phyloP scores from a whole-genome alignment of 169 alveolate genomes.

The Plasmodium berghei region DNA sequence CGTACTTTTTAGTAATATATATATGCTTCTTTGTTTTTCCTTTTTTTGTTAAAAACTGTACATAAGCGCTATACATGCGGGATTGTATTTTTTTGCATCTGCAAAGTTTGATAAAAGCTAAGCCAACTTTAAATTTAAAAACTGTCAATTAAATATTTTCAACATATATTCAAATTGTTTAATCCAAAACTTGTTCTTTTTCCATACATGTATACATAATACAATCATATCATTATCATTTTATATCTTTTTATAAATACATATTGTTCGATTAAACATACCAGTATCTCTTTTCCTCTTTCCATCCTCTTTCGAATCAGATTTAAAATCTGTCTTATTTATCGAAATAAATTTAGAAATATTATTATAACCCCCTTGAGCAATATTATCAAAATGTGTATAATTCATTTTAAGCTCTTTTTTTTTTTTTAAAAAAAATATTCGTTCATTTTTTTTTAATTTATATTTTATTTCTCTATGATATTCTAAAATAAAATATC shows the following conservation, averaged over 20 bases:
- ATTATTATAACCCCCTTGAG: slow-evolving; percentile 27
- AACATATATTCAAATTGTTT: no score
- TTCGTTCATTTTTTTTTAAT: slow-evolving; percentile 24
- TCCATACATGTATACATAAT: no score
- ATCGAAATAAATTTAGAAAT: slow-evolving; percentile 11
- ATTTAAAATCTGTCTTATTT: slow-evolving; percentile 14
- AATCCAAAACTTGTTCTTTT: no score
- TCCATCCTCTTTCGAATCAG: slow-evolving; percentile 1
- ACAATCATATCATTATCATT: not conserved
- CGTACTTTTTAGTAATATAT: not conserved
- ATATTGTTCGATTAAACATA: slow-evolving; percentile 50
- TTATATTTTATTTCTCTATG: slow-evolving; percentile 52
- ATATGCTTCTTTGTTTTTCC: not conserved
- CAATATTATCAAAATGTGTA: slow-evolving; percentile 42
- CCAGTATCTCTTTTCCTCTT: slow-evolving; percentile 11
- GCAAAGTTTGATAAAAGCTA: no score
- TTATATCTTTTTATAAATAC: slow-evolving; percentile 37
- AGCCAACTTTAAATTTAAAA: no score
- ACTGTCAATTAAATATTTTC: no score
- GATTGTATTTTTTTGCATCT: not conserved
- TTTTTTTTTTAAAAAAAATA: slow-evolving; percentile 12
- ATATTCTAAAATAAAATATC: slow-evolving; percentile 59
- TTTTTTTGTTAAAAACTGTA: no score
- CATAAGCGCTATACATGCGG: not conserved
- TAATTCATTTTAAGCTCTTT: slow-evolving; percentile 6